Conservation (phyloP, 2,329 filamentous ascomycete genomes). For the Arthrobotrys iridis region DNA sequence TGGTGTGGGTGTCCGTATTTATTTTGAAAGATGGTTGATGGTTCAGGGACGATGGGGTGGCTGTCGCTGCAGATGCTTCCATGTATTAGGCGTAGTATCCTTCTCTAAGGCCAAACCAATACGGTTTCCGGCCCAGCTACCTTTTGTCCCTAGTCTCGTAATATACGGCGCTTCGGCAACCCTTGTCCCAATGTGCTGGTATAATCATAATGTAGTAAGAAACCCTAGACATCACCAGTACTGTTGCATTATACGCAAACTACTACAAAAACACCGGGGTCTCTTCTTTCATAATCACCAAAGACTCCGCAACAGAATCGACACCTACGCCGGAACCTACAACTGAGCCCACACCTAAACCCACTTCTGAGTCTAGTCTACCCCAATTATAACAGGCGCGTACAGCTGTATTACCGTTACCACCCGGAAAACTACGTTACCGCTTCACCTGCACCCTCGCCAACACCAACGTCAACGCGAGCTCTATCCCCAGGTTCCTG, state of each 20-base stretch:
- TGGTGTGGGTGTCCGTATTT: too few relatives aligned
- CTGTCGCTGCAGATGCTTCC: too few relatives aligned
- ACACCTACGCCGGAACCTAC: not conserved
- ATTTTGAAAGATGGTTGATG: too few relatives aligned
- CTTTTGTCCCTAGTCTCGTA: too few relatives aligned
- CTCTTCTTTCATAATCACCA: not conserved
- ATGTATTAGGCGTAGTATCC: too few relatives aligned
- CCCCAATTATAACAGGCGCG: not conserved
- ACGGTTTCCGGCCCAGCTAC: constrained; percentile 21
- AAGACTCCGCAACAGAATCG: not conserved
- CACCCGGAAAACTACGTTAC: not conserved
- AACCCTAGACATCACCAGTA: not conserved
- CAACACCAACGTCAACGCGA: not conserved
- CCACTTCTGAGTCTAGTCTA: not conserved
- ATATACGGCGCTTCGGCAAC: too few relatives aligned
- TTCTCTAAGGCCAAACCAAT: constrained; percentile 8
- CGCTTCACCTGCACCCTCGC: too few relatives aligned
- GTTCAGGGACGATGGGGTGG: too few relatives aligned
- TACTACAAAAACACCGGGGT: not conserved
- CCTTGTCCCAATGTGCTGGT: too few relatives aligned
- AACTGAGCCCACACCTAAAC: not conserved
- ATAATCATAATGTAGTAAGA: too few relatives aligned
- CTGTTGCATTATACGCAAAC: not conserved
- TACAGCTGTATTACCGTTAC: not conserved
- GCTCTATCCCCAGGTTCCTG: not conserved